Evolutionary conservation across 108 stramenopile genomes (phyloP).

Genomic region (Epithemia pelagica): DNA sequence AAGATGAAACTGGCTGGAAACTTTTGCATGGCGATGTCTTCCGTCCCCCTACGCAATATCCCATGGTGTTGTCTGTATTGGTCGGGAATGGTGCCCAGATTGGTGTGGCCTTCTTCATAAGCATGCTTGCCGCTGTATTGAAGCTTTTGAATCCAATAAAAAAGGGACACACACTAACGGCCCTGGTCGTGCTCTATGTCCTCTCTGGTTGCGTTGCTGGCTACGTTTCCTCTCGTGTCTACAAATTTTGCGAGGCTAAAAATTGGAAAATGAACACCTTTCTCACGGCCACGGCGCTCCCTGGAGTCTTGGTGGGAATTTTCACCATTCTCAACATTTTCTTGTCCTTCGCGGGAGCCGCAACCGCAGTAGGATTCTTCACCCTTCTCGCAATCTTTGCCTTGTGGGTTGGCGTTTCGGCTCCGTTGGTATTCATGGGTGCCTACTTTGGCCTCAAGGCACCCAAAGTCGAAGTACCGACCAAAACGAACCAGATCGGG

Average conservation of each 20-base stretch:
- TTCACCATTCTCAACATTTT: constrained; percentile 84
- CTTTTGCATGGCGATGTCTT: constrained; percentile 97
- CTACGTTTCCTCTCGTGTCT: constrained; percentile 83
- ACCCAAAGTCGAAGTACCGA: constrained; percentile 74
- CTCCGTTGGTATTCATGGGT: constrained; percentile 95
- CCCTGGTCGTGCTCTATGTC: constrained; percentile 91
- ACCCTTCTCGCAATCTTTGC: constrained; percentile 84
- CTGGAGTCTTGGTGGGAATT: constrained; percentile 70
- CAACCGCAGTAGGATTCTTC: constrained; percentile 88
- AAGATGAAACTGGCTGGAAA: constrained; percentile 98
- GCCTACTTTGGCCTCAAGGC: constrained; percentile 89
- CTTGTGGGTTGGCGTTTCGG: constrained; percentile 84
- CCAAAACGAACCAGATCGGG: constrained; percentile 93
- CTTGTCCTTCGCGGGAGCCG: constrained; percentile 77
- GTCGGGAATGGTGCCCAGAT: constrained; percentile 94
- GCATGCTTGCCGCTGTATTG: constrained; percentile 74
- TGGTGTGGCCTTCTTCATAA: constrained; percentile 71
- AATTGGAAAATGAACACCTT: constrained; percentile 78
- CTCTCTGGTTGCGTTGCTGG: constrained; percentile 87
- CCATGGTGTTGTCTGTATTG: constrained; percentile 85
- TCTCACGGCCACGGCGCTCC: constrained; percentile 80
- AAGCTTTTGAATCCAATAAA: constrained; percentile 90
- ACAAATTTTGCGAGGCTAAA: constrained; percentile 88
- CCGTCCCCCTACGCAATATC: constrained; percentile 77
- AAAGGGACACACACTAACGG: constrained; percentile 92